These are phyloP conservation scores for Kalanchoe fedtschenkoi DNA, from an alignment of 164 flowering plant species.

Conservation along the genomic window DNA sequence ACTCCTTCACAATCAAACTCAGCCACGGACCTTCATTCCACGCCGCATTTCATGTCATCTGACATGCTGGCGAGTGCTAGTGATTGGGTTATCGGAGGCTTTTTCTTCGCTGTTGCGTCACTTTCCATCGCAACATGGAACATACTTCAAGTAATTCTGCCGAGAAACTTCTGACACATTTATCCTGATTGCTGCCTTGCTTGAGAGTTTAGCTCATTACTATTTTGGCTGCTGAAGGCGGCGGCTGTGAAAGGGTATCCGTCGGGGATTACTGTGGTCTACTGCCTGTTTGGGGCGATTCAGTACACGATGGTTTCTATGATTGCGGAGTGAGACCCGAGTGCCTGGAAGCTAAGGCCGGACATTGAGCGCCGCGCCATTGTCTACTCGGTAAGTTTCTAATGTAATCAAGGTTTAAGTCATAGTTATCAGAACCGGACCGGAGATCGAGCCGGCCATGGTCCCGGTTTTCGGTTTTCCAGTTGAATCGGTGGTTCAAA, in stretches of 20 bases:
- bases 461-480: no score
- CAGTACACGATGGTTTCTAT: constrained; percentile 29
- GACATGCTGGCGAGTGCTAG: constrained; percentile 4
- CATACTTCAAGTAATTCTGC: constrained; percentile 14
- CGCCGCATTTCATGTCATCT: constrained; percentile 8
- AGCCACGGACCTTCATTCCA: no score
- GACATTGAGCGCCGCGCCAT: constrained; percentile 22
- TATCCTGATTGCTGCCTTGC: constrained; percentile 11
- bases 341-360: constrained; percentile 29
- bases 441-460: no score
- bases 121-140: constrained; percentile 20
- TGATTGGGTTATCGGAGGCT: constrained; percentile 42
- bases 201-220: background rate
- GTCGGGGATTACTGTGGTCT: constrained; percentile 24
- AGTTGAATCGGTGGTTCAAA: no score
- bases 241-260: constrained; percentile 31
- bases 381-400: constrained; percentile 31
- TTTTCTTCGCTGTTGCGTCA: constrained; percentile 19
- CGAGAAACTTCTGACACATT: background rate
- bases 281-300: constrained; percentile 34
- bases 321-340: constrained; percentile 22
- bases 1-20: background rate
- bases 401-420: background rate
- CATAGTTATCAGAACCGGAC: no score
- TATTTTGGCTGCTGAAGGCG: constrained; percentile 19